Base-by-base conservation (phyloP, 805 yeast genomes). In the Lipomyces orientalis region DNA sequence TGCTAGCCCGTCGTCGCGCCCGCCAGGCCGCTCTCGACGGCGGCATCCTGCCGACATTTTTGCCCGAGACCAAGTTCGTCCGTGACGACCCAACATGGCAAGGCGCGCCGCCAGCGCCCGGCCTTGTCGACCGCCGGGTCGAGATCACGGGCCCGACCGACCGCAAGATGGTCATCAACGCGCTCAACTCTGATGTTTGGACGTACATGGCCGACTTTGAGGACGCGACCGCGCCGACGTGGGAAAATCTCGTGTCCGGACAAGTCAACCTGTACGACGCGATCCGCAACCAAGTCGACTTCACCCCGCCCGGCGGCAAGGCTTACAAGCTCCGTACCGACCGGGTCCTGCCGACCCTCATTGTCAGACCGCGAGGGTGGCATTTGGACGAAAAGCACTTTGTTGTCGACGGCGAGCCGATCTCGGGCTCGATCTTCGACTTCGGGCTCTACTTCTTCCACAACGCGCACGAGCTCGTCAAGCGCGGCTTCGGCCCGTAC, bases 81-180 rank as follows among this genome's bases (percentile, higher is more conserved):
- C 83, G 91, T 75, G 85, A 87, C 56, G 89, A 88, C 76, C 84
- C 87, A 46, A 82, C 87, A 54, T 88, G 91, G 91, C 86, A 86
- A 68, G 91, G 91, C 43, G 89, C 91, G 33, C 83, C 86, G 57
- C 86, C 87, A 67, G 90, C 88, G 55, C 87, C 86, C 22, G 91
- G 91, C 25, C 83, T 88, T 66, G 85, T 83, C 75, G 91, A 88
- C 82, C 84, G 91, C 76, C 83, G 91, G 73, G 90, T 87, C 65
- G 91, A 88, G 78, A 88, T 88, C 79, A 88, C 91, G 60, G 92
- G 92, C 52, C 91, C 91, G 58, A 87, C 90, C 58, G 91, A 88
- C 78, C 83, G 91, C 69, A 88, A 88, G 77, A 88, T 88, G 91
- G 90, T 88, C 66, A 87, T 88, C 80, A 88, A 88, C 73, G 91